These are phyloP conservation scores for Fusarium longipes DNA, from an alignment of 2,329 filamentous ascomycete species.

Conservation along the genomic window DNA sequence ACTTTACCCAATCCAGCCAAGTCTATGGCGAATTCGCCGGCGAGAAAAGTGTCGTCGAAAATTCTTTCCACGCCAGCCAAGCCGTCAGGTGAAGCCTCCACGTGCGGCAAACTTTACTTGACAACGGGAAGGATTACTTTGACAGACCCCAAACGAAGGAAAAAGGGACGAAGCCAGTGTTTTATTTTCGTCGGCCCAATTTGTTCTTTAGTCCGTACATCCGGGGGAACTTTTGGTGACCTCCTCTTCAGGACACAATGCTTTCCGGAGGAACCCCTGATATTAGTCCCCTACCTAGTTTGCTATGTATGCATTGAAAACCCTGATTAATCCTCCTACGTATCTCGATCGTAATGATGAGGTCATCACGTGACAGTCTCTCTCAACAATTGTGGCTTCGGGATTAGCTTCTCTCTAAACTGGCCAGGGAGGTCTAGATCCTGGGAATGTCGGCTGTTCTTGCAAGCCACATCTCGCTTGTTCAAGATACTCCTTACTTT, in stretches of 20 bases:
- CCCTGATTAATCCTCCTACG: neutral
- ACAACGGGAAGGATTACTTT: constrained; percentile 1
- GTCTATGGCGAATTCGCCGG: neutral
- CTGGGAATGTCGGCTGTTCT: neutral
- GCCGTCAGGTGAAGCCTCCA: neutral
- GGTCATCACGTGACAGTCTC: neutral
- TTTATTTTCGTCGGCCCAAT: neutral
- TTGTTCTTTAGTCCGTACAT: neutral
- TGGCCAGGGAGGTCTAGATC: neutral
- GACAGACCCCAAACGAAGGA: neutral
- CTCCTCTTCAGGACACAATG: neutral
- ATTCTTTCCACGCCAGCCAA: neutral
- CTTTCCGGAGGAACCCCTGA: neutral
- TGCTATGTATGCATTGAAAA: neutral
- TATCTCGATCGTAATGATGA: neutral
- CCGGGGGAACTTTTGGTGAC: neutral
- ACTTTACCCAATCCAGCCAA: neutral
- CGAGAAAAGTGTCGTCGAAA: neutral
- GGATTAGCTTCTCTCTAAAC: neutral
- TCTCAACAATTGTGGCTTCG: neutral
- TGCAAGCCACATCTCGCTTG: neutral
- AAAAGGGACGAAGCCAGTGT: neutral
- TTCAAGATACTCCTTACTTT: neutral
- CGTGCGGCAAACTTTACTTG: neutral
- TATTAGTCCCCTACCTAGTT: neutral